phyloP scores from a whole-genome alignment of 1,284 basidiomycete genomes.

The Ceratorhiza oryzae-sativae region DNA sequence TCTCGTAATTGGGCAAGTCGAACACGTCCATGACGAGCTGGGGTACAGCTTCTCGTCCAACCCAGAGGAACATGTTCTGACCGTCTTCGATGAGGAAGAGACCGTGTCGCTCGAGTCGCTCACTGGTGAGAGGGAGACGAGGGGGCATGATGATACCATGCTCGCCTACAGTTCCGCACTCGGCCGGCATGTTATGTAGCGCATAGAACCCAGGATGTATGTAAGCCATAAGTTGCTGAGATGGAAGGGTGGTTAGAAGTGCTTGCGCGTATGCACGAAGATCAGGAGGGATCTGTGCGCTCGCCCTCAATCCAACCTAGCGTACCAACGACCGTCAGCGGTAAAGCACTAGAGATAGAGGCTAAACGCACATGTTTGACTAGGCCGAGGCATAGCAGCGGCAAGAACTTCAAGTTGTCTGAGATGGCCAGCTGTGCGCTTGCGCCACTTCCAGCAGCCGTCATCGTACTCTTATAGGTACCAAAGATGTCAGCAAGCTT shows the following conservation, averaged over 20 bases:
- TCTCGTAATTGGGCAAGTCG: conserved; percentile 86
- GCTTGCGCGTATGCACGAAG: conserved; percentile 95
- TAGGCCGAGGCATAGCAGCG: conserved; percentile 86
- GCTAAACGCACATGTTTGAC: conserved; percentile 83
- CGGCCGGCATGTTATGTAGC: conserved; percentile 94
- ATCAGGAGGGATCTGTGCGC: conserved; percentile 95
- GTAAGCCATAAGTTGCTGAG: conserved; percentile 91
- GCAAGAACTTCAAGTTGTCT: conserved; percentile 94
- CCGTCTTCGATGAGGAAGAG: conserved; percentile 97
- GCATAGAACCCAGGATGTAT: conserved; percentile 96
- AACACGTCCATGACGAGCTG: conserved; percentile 96
- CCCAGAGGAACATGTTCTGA: conserved; percentile 97
- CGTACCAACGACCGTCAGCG: background rate
- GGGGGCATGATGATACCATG: conserved; percentile 82
- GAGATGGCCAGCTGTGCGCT: conserved; percentile 92
- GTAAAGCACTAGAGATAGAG: background rate
- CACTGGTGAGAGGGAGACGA: conserved; percentile 90
- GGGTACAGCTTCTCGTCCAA: conserved; percentile 95
- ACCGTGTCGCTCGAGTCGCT: conserved; percentile 93
- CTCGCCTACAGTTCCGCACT: conserved; percentile 80
- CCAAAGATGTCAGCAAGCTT: conserved; percentile 89
- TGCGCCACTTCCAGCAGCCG: conserved; percentile 88
- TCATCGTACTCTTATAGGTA: conserved; percentile 97
- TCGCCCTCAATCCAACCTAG: conserved; percentile 91
- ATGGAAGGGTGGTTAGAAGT: conserved; percentile 89